phyloP scores from a whole-genome alignment of 495 filamentous ascomycete species.

The Neurospora intermedia region DNA sequence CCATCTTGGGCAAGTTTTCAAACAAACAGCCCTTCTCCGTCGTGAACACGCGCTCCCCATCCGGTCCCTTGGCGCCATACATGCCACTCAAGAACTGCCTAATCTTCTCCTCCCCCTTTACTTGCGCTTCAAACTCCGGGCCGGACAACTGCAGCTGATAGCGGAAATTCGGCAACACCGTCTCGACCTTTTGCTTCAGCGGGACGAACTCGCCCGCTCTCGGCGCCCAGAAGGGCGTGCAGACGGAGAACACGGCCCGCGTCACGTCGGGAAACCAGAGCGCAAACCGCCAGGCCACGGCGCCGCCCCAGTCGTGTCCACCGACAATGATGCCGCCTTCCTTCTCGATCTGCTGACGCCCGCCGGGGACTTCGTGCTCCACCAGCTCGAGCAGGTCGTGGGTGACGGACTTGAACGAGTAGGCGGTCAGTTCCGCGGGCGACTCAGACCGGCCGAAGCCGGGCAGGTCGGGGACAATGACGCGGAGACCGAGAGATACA shows the following conservation, averaged over 20 bases:
- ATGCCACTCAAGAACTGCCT: conserved; percentile 56
- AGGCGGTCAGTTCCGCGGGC: conserved; percentile 36
- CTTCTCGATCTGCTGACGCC: conserved; percentile 44
- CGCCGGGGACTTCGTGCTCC: conserved; percentile 39
- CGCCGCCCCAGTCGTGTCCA: conserved; percentile 77
- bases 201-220: conserved; percentile 27
- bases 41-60: conserved; percentile 44
- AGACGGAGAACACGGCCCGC: conserved; percentile 62
- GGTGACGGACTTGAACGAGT: conserved; percentile 54
- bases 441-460: conserved; percentile 64
- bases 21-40: conserved; percentile 44
- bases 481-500: conserved; percentile 50
- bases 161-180: conserved; percentile 55
- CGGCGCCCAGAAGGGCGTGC: conserved; percentile 59
- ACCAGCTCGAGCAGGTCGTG: conserved; percentile 44
- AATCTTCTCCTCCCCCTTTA: conserved; percentile 46
- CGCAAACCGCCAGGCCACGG: conserved; percentile 48
- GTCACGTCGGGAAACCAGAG: conserved; percentile 64
- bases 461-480: conserved; percentile 34
- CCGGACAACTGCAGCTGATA: conserved; percentile 76
- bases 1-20: conserved; percentile 35
- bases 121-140: conserved; percentile 49
- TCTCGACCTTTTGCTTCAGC: conserved; percentile 44
- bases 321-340: conserved; percentile 46
- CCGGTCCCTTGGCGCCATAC: conserved; percentile 50